Base-by-base conservation (phyloP, 768 basidiomycete species). In the Suillus brevipes region DNA sequence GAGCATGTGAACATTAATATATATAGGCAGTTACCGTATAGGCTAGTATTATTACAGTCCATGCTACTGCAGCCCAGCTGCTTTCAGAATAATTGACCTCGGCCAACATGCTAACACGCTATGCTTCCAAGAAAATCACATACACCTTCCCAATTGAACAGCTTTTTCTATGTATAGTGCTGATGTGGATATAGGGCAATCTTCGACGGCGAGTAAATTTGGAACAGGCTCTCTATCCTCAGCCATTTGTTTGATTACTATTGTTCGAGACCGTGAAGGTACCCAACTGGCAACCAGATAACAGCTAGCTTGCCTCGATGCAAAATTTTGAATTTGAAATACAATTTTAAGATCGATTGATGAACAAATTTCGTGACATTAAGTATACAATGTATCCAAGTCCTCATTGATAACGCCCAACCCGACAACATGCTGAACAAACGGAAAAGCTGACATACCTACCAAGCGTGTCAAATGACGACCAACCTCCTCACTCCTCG, bases 401-500 rank as follows among this genome's bases (percentile, higher is more conserved):
- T 59, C 40, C 40, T 18, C 16, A 1, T 28, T 42, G 23, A 20
- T 20, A 28, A 7, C 40, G 12, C 10, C 18, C 18, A 56, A 60
- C 38, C 31, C 3, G 34, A 43, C 52, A 25, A 36, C 28, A 28
- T 53, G 34, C 43, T 36, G n/a, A 34, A 57, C 14, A 25, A n/a
- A 58, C 10, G 31, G 20, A 58, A 20, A 45, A 62, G 9, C 20
- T 18, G 37, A 66, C 67, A 60, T 61, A 68, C 67, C 62, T 66
- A 38, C 43, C 23, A 59, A 43, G 13, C 40, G 31, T 36, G 31
- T 58, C 28, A n/a, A 61, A 57, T n/a, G 36, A 38, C 10, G 25
- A 1, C 25, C 31, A 10, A 49, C 8, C 28, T 52, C 34, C 6
- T 59, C 58, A 63, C 47, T 75, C 73, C 50, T 80, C 78, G 31